Evolutionary conservation across 345 rosid genomes (phyloP).

Genomic region (Citrus glauca): DNA sequence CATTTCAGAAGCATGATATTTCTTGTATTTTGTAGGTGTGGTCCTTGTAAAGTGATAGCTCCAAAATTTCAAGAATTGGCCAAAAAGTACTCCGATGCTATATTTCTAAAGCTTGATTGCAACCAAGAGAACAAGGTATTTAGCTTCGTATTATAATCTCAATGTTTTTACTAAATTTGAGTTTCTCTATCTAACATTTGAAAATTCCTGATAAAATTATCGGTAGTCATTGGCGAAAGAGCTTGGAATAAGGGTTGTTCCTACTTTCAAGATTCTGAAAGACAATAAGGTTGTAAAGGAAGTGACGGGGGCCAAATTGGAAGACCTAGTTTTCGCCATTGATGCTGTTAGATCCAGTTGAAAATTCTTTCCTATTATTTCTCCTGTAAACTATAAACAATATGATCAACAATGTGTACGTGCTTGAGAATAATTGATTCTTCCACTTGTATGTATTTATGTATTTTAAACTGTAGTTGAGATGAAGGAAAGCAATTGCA

Average conservation of each 20-base stretch:
- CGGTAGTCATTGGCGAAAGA: constrained; percentile 88
- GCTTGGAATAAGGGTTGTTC: constrained; percentile 84
- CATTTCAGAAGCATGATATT: background rate
- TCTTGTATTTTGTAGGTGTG: constrained; percentile 53
- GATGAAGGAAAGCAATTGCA: background rate
- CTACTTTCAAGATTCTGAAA: constrained; percentile 87
- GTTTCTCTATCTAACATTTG: background rate
- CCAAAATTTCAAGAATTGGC: constrained; percentile 77
- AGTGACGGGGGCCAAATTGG: constrained; percentile 78
- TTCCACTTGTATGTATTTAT: constrained; percentile 1
- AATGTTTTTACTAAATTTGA: background rate
- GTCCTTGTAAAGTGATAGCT: constrained; percentile 93
- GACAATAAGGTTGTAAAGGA: constrained; percentile 63
- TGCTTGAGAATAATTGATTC: constrained; percentile 9
- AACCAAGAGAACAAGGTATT: constrained; percentile 81
- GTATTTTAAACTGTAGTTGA: background rate
- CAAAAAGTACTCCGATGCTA: constrained; percentile 67
- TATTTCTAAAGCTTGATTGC: constrained; percentile 93
- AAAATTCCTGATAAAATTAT: constrained; percentile 4
- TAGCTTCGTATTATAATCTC: background rate
- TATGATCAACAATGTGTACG: background rate
- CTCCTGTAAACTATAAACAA: constrained; percentile 14
- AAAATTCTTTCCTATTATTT: constrained; percentile 17
- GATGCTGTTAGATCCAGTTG: constrained; percentile 64
- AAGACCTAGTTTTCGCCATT: constrained; percentile 68